phyloP scores from a whole-genome alignment of 2,329 filamentous ascomycete species.

The Sporothrix humicola region DNA sequence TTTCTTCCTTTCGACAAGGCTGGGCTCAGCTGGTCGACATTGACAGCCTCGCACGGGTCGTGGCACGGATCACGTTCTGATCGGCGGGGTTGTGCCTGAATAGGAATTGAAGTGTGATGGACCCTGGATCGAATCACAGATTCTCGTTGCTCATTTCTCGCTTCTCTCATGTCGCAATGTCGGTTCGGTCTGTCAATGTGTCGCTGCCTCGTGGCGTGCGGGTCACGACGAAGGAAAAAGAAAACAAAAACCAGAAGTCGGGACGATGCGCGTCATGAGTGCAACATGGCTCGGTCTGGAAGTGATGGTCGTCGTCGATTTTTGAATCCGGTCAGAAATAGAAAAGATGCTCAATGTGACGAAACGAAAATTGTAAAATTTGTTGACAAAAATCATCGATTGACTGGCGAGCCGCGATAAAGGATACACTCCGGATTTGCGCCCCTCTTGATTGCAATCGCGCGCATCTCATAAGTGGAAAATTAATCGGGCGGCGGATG shows the following conservation, averaged over 20 bases:
- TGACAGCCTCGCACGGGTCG: conserved; percentile 6
- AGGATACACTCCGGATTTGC: too few species aligned
- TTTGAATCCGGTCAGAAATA: too few species aligned
- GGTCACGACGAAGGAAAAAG: not conserved
- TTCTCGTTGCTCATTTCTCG: not conserved
- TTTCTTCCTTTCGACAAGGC: not conserved
- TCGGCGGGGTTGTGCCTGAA: not conserved
- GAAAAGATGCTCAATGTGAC: not conserved
- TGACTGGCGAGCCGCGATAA: not conserved
- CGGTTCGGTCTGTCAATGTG: not conserved
- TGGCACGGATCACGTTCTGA: not conserved
- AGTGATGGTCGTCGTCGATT: not conserved
- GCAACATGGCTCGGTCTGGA: not conserved
- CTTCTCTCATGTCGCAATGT: not conserved
- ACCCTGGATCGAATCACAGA: not conserved
- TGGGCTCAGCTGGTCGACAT: not conserved
- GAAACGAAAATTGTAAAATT: not conserved
- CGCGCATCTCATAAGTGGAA: conserved; percentile 32
- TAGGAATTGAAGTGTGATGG: not conserved
- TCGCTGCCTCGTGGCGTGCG: conserved; percentile 23
- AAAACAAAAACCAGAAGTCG: not conserved
- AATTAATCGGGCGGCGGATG: conserved; percentile 15
- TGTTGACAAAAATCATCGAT: not conserved
- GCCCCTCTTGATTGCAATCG: conserved; percentile 19
- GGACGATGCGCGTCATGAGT: not conserved